These are phyloP conservation scores for Cercospora sp. DNA, from an alignment of 2,329 filamentous ascomycete species.

Conservation along the genomic window DNA sequence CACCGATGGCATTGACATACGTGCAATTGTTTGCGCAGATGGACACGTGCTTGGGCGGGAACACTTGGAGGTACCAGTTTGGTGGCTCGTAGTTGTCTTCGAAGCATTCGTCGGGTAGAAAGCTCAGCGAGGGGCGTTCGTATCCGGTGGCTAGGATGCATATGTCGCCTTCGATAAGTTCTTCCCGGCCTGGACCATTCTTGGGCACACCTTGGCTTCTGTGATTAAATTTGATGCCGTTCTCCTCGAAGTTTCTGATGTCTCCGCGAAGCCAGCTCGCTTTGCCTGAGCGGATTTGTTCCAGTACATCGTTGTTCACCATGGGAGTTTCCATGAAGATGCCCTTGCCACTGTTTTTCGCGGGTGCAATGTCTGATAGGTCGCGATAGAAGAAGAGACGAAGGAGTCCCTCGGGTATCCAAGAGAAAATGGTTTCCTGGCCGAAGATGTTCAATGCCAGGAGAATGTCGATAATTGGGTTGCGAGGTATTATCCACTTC, in stretches of 20 bases:
- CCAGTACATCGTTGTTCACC: slow-evolving; percentile 78
- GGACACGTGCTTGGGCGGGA: slow-evolving; percentile 71
- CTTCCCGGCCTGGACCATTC: slow-evolving; percentile 68
- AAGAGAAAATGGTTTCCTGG: slow-evolving; percentile 68
- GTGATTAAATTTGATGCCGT: slow-evolving; percentile 69
- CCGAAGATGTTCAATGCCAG: slow-evolving; percentile 78
- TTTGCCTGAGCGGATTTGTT: slow-evolving; percentile 68
- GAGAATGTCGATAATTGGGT: slow-evolving; percentile 70
- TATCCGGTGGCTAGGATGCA: slow-evolving; percentile 83
- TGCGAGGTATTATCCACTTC: slow-evolving; percentile 59
- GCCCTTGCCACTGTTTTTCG: slow-evolving; percentile 56
- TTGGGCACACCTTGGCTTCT: slow-evolving; percentile 69
- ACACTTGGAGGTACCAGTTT: slow-evolving; percentile 87
- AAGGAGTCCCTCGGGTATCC: slow-evolving; percentile 74
- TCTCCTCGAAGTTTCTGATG: slow-evolving; percentile 64
- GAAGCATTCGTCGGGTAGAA: slow-evolving; percentile 73
- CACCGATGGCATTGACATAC: slow-evolving; percentile 76
- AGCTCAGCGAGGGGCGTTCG: slow-evolving; percentile 69
- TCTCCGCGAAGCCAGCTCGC: slow-evolving; percentile 82
- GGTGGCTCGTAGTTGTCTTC: slow-evolving; percentile 72
- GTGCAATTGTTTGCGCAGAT: slow-evolving; percentile 83
- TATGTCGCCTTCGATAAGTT: slow-evolving; percentile 70
- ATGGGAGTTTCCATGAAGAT: slow-evolving; percentile 84
- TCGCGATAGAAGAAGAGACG: slow-evolving; percentile 82
- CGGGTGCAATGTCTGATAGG: slow-evolving; percentile 69